Base-by-base conservation (phyloP, 1,139 yeast genomes). In the Insectozyma bohioensis region DNA sequence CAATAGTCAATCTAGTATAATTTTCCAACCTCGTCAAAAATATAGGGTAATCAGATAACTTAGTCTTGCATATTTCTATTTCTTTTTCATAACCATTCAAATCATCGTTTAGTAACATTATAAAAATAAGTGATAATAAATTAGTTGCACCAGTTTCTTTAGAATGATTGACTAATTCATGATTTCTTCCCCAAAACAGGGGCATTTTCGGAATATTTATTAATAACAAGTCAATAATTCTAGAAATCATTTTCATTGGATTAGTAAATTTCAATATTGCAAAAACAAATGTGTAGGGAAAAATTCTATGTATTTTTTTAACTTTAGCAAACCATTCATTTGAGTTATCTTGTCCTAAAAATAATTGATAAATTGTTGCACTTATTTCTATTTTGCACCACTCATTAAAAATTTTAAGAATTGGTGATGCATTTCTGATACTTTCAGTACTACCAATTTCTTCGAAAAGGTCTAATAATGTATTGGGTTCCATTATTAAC, bases 361-460 rank as follows among this genome's bases (percentile, higher is more conserved):
- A 82, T 28, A 83, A 49, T 45, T 85, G 88, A 55, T 86, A 87
- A 4, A 88, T 60, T 0, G 95, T 82, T 0, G 95, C 86, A 0
- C 96, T 86, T 14, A 86, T 61, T 51, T 88, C 94, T 14, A 88
- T 74, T 39, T 85, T 78, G 42, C 83, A 75, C 87, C 95, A 83
- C 42, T 85, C 86, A 26, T 86, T 68, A 42, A 88, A 83, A 28
- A 85, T 75, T 42, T 68, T 68, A 33, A 88, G 63, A 30, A 83
- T 67, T 2, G 85, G 82, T 3, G 92, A 77, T 34, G 87, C 63
- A n/a, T 82, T 76, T 16, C 62, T 61, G n/a, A 85, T 69, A 13
- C 63, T 63, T 1, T 66, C 57, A 26, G 78, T 71, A 1, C 58
- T 56, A 28, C 83, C 82, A 21, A 90, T 64, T 47, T 86, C 95